Percentiles rank a stretch among this genome's conserved stretches.
Evolutionary conservation across 2,329 filamentous ascomycete genomes (phyloP).

Genomic region (Sclerotinia minor): DNA sequence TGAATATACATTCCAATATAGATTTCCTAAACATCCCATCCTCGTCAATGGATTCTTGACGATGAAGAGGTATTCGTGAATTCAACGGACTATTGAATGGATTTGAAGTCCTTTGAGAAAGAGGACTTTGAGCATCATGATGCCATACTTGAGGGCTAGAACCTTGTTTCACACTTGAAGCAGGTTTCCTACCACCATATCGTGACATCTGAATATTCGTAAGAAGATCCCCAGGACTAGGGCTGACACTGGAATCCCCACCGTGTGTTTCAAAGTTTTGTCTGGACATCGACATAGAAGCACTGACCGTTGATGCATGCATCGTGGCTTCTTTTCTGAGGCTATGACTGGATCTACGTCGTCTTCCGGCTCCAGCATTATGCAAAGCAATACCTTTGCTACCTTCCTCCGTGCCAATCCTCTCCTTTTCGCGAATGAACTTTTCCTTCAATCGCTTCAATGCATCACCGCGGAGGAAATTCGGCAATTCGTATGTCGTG

Average conservation of each 20-base stretch:
- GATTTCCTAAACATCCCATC: slow-evolving; percentile 86
- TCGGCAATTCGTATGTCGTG: slow-evolving; percentile 87
- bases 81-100: slow-evolving; percentile 55
- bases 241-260: slow-evolving; percentile 45
- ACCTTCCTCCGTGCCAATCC: slow-evolving; percentile 75
- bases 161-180: slow-evolving; percentile 27
- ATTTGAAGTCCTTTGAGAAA: slow-evolving; percentile 53
- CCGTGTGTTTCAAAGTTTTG: slow-evolving; percentile 40
- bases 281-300: slow-evolving; percentile 26
- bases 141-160: slow-evolving; percentile 37
- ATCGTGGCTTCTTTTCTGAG: slow-evolving; percentile 78
- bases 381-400: slow-evolving; percentile 94
- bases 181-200: slow-evolving; percentile 51
- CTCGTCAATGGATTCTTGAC: slow-evolving; percentile 82
- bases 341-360: slow-evolving; percentile 70
- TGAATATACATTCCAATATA: slow-evolving; percentile 93
- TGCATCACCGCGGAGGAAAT: slow-evolving; percentile 81
- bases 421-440: slow-evolving; percentile 80
- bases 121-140: slow-evolving; percentile 39
- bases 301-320: slow-evolving; percentile 52
- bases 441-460: slow-evolving; percentile 88
- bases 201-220: slow-evolving; percentile 74
- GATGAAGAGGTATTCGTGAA: slow-evolving; percentile 57
- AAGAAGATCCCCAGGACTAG: slow-evolving; percentile 75
- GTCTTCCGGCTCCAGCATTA: slow-evolving; percentile 66